Percentiles rank a stretch among this genome's conserved stretches.
Conservation (phyloP, 352 stramenopile genomes). For the Phytophthora sp. region DNA sequence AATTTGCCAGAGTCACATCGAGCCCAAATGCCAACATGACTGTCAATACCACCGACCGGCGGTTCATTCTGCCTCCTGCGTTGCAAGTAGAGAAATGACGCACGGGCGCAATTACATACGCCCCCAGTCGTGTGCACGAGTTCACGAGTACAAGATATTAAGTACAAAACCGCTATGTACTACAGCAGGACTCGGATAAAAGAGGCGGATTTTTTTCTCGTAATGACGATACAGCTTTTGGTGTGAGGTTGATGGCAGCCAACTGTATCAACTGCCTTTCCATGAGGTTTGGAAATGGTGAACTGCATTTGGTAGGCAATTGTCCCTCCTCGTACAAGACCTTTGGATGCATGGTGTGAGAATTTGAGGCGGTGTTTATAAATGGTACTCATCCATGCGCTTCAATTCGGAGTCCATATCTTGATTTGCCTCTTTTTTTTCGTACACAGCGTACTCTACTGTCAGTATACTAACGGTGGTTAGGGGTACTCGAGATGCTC, state of each 20-base stretch:
- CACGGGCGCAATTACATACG: slow-evolving; percentile 8
- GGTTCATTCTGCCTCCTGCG: slow-evolving; percentile 10
- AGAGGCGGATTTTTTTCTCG: slow-evolving; percentile 28
- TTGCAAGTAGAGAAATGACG: slow-evolving; percentile 28
- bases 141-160: slow-evolving; percentile 11
- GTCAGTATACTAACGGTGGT: too few species aligned
- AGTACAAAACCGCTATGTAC: too few species aligned
- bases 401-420: slow-evolving; percentile 10
- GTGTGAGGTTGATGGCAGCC: slow-evolving; percentile 6
- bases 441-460: too few species aligned
- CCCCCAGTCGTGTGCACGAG: slow-evolving; percentile 12
- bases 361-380: too few species aligned
- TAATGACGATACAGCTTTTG: slow-evolving; percentile 19
- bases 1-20: slow-evolving; percentile 11
- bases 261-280: slow-evolving; percentile 16
- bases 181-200: slow-evolving; percentile 28
- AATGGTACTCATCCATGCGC: too few species aligned
- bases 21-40: slow-evolving; percentile 6
- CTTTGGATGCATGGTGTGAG: too few species aligned
- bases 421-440: too few species aligned
- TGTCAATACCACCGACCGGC: slow-evolving; percentile 1
- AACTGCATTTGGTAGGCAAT: too few species aligned
- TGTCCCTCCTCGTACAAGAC: too few species aligned
- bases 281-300: neutral
- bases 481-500: too few species aligned